Percentiles rank a stretch among this genome's conserved stretches.
phyloP scores from a whole-genome alignment of 768 basidiomycete genomes.

The Multifurca ochricompacta region DNA sequence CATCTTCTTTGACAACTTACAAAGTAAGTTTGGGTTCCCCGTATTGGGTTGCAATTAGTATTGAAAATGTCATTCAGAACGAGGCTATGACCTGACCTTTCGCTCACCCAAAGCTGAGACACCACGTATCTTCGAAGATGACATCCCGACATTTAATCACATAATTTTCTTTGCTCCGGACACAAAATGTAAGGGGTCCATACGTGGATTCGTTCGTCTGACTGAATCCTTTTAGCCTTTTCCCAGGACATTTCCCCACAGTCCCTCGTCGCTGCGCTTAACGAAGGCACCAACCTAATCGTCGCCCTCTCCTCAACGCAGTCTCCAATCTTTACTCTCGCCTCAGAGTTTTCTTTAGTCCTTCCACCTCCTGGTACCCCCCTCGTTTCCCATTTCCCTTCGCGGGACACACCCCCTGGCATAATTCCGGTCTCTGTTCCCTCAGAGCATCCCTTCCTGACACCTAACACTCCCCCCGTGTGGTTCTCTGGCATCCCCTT shows the following conservation, averaged over 20 bases:
- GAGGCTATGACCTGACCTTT: slow-evolving; percentile 84
- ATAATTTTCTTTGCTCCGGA: slow-evolving; percentile 82
- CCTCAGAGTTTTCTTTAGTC: slow-evolving; percentile 86
- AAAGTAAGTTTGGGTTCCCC: slow-evolving; percentile 39
- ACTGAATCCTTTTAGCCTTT: slow-evolving; percentile 38
- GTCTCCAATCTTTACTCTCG: slow-evolving; percentile 66
- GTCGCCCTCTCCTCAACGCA: slow-evolving; percentile 72
- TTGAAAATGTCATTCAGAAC: slow-evolving; percentile 36
- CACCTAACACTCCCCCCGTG: slow-evolving; percentile 45
- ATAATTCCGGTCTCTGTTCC: slow-evolving; percentile 59
- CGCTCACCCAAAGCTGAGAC: slow-evolving; percentile 69
- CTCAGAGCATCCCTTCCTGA: slow-evolving; percentile 36
- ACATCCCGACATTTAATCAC: slow-evolving; percentile 71
- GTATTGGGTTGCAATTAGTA: slow-evolving; percentile 4
- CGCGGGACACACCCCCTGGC: slow-evolving; percentile 53
- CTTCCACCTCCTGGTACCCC: slow-evolving; percentile 79
- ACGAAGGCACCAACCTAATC: slow-evolving; percentile 73
- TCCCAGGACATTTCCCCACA: slow-evolving; percentile 77
- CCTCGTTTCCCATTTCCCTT: slow-evolving; percentile 80
- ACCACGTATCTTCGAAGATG: slow-evolving; percentile 61
- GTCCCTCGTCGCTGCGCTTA: slow-evolving; percentile 61
- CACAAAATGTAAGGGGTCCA: slow-evolving; percentile 61
- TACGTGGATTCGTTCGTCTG: not conserved
- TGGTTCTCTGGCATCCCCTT: slow-evolving; percentile 73
- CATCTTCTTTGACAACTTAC: slow-evolving; percentile 71